Evolutionary conservation across 2,329 filamentous ascomycete species (phyloP).

Genomic region (Aspergillus ochraceus): DNA sequence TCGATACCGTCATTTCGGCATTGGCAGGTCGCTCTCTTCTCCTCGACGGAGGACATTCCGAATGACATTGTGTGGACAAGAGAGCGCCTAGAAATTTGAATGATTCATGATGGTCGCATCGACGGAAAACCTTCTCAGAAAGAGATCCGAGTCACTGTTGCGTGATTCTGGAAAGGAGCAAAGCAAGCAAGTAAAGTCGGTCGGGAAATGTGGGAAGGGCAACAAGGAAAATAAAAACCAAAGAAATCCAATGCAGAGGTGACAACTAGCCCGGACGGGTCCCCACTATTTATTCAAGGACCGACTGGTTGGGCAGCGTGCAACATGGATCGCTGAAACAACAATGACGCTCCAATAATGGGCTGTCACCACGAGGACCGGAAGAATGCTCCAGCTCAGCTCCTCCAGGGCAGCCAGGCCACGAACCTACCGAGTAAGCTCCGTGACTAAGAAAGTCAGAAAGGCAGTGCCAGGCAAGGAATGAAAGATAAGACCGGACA

Average conservation of each 20-base stretch:
- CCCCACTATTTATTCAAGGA: background rate
- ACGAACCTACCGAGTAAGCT: too few relatives aligned
- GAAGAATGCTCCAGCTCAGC: background rate
- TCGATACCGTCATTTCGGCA: background rate
- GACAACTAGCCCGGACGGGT: background rate
- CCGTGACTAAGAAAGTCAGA: too few relatives aligned
- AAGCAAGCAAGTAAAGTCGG: background rate
- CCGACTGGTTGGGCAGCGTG: background rate
- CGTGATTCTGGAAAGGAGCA: background rate
- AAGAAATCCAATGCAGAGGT: background rate
- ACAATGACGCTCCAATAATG: background rate
- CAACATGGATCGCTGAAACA: background rate
- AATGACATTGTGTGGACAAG: background rate
- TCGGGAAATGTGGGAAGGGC: background rate
- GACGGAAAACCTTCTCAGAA: background rate
- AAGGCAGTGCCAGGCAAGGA: too few relatives aligned
- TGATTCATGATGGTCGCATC: background rate
- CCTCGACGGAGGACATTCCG: background rate
- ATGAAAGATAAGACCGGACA: too few relatives aligned
- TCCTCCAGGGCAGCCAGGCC: too few relatives aligned
- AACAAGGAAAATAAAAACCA: background rate
- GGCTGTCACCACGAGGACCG: background rate
- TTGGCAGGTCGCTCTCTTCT: background rate
- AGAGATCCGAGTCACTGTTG: background rate
- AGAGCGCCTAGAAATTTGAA: background rate